A percentile compares a stretch with the other conserved stretches of the same genome.
These are phyloP conservation scores for Lentinus brumalis DNA, from an alignment of 768 basidiomycete species.

Conservation along the genomic window DNA sequence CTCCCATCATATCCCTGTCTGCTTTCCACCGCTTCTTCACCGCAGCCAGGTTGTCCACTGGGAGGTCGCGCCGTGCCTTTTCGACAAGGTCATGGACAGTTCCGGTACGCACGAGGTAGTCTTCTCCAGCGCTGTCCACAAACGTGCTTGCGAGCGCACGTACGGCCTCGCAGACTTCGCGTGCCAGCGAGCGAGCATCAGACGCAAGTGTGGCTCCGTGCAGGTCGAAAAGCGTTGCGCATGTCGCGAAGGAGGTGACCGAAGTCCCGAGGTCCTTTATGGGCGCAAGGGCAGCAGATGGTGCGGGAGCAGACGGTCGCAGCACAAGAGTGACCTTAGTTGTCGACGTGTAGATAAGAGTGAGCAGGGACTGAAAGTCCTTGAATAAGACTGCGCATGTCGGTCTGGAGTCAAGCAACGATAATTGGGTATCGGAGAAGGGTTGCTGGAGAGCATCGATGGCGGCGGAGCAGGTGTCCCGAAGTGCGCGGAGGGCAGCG, in stretches of 20 bases:
- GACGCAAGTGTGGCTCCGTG: slow-evolving; percentile 28
- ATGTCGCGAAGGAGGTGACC: slow-evolving; percentile 29
- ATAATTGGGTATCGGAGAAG: slow-evolving; percentile 4
- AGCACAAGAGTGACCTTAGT: slow-evolving; percentile 31
- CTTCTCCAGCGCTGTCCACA: slow-evolving; percentile 20
- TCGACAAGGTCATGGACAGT: slow-evolving; percentile 32
- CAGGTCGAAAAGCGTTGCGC: slow-evolving; percentile 30
- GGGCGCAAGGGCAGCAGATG: slow-evolving; percentile 25
- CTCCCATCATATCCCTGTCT: slow-evolving; percentile 59
- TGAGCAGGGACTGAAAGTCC: slow-evolving; percentile 31
- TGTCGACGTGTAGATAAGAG: slow-evolving; percentile 28
- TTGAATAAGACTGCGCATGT: slow-evolving; percentile 22
- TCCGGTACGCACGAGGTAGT: slow-evolving; percentile 31
- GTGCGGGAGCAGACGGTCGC: slow-evolving; percentile 26
- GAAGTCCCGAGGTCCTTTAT: slow-evolving; percentile 25
- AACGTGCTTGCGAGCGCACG: slow-evolving; percentile 15
- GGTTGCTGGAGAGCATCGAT: slow-evolving; percentile 20
- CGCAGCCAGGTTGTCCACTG: slow-evolving; percentile 57
- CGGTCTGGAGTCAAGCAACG: slow-evolving; percentile 10
- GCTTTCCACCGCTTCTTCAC: slow-evolving; percentile 53
- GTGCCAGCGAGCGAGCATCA: slow-evolving; percentile 15
- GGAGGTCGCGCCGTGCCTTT: slow-evolving; percentile 43
- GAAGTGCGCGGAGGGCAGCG: slow-evolving; percentile 15
- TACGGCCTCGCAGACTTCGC: slow-evolving; percentile 23
- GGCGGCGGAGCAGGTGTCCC: slow-evolving; percentile 24